phyloP scores from a whole-genome alignment of 148 eudicot genomes.

The Pouteria glomerata region DNA sequence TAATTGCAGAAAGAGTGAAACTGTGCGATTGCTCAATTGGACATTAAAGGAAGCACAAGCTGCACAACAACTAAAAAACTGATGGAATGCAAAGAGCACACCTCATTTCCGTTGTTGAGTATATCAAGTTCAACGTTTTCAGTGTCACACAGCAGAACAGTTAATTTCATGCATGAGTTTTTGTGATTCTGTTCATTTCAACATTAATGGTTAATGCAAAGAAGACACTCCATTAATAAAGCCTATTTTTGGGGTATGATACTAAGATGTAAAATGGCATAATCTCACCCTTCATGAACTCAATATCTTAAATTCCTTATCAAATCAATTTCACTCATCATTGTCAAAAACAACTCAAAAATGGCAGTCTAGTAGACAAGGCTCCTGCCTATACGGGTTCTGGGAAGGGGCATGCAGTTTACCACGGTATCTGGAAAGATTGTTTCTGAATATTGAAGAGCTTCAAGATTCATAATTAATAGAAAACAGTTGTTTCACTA shows the following conservation, averaged over 20 bases:
- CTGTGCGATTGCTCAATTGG: not conserved
- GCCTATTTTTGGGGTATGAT: not conserved
- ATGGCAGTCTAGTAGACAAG: not conserved
- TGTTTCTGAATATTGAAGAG: too few species aligned
- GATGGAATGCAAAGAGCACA: too few species aligned
- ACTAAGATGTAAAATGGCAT: not conserved
- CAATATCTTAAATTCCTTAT: not conserved
- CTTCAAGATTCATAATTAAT: too few species aligned
- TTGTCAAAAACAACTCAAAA: not conserved
- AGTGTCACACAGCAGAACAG: too few species aligned
- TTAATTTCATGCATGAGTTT: not conserved
- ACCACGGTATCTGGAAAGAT: too few species aligned
- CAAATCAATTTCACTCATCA: too few species aligned
- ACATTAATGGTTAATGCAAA: not conserved
- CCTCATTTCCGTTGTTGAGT: too few species aligned
- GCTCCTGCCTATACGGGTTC: too few species aligned
- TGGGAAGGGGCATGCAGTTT: too few species aligned
- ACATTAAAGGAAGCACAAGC: not conserved
- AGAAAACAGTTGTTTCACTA: too few species aligned
- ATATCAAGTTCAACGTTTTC: too few species aligned
- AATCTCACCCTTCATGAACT: not conserved
- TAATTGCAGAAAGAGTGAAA: not conserved
- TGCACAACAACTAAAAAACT: not conserved
- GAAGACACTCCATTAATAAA: not conserved
- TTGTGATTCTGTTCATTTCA: constrained; percentile 1